Conservation (phyloP, 768 basidiomycete species). For the Fomitopsis serialis region DNA sequence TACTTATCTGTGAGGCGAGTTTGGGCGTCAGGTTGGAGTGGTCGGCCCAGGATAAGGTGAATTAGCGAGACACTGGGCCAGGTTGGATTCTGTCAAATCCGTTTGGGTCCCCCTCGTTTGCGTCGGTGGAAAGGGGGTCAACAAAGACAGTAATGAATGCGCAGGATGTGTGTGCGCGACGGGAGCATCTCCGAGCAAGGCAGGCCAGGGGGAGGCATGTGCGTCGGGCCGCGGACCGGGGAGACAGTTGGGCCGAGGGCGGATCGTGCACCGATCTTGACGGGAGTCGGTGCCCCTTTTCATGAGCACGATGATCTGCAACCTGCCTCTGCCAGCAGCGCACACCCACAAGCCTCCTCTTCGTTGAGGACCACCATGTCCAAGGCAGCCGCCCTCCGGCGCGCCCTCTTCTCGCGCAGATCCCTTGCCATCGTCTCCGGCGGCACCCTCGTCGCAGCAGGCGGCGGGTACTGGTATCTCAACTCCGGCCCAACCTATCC, state of each 20-base stretch:
- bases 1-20: too few relatives aligned
- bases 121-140: too few relatives aligned
- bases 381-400: constrained; percentile 15
- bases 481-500: constrained; percentile 72
- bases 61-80: too few relatives aligned
- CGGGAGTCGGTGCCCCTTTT: background rate
- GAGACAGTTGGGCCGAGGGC: background rate
- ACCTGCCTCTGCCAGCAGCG: background rate
- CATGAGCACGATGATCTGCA: background rate
- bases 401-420: constrained; percentile 47
- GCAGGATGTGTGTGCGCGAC: too few relatives aligned
- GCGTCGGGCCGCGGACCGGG: background rate
- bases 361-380: background rate
- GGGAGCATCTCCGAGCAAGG: too few relatives aligned
- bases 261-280: background rate
- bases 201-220: background rate
- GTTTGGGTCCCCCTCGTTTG: too few relatives aligned
- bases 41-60: too few relatives aligned
- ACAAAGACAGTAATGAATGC: too few relatives aligned
- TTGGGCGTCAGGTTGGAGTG: too few relatives aligned
- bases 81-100: too few relatives aligned
- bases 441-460: constrained; percentile 47
- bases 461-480: constrained; percentile 64
- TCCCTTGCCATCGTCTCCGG: constrained; percentile 48
- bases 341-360: background rate